Conservation (phyloP, 306 rosid genomes). For the apple (Malus domestica) region DNA sequence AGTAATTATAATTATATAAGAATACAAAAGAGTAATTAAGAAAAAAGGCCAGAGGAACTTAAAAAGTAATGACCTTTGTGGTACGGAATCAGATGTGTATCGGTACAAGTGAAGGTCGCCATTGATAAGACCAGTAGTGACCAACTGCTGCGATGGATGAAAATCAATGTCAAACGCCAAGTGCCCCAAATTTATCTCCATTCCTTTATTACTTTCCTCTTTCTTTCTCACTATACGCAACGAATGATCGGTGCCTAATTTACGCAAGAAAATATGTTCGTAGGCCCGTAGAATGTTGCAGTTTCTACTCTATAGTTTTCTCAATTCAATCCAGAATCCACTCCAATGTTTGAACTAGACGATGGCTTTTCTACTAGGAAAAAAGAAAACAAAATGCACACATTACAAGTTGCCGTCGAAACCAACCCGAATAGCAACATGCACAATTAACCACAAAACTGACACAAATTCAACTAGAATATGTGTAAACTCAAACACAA, state of each 20-base stretch:
- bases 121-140: constrained; percentile 51
- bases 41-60: background rate
- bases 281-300: background rate
- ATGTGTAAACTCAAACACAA: background rate
- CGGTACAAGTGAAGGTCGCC: constrained; percentile 74
- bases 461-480: background rate
- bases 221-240: background rate
- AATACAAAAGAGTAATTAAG: background rate
- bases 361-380: background rate
- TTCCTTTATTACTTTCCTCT: background rate
- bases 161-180: constrained; percentile 73
- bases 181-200: constrained; percentile 68
- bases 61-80: constrained; percentile 36
- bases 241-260: background rate
- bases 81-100: constrained; percentile 38
- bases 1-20: background rate
- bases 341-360: background rate
- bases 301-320: background rate
- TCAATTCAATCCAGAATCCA: background rate
- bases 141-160: constrained; percentile 58
- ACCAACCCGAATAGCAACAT: background rate
- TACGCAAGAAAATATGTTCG: too few species aligned
- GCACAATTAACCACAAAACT: background rate
- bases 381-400: background rate
- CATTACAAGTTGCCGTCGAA: background rate